phyloP scores from a whole-genome alignment of 75 land plant species.

The Ceratopteris richardii region DNA sequence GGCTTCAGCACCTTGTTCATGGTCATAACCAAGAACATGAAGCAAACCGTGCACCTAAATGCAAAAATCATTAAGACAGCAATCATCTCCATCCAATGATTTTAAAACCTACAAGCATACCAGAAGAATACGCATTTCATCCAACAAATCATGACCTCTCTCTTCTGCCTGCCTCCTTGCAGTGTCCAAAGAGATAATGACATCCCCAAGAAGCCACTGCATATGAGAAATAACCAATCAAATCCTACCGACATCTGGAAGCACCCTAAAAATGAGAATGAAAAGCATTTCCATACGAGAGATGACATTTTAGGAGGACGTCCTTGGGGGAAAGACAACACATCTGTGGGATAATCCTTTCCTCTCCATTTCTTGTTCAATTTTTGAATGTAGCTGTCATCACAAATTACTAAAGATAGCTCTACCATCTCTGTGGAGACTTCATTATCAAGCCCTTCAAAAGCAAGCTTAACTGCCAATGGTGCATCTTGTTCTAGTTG shows the following conservation, averaged over 20 bases:
- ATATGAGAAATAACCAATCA: slow-evolving; percentile 15
- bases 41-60: slow-evolving; percentile 83
- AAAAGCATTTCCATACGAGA: slow-evolving; percentile 36
- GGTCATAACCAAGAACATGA: slow-evolving; percentile 93
- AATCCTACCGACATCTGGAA: background rate
- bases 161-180: slow-evolving; percentile 90
- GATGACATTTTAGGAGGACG: slow-evolving; percentile 53
- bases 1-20: slow-evolving; percentile 74
- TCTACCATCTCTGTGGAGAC: slow-evolving; percentile 69
- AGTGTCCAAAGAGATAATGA: slow-evolving; percentile 91
- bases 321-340: slow-evolving; percentile 79
- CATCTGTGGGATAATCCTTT: slow-evolving; percentile 85
- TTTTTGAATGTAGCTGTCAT: slow-evolving; percentile 74
- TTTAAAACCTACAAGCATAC: slow-evolving; percentile 27
- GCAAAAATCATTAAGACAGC: background rate
- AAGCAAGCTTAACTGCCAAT: slow-evolving; percentile 75
- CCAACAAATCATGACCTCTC: slow-evolving; percentile 82
- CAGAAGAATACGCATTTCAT: slow-evolving; percentile 94
- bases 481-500: slow-evolving; percentile 80
- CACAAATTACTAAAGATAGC: slow-evolving; percentile 73
- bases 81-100: background rate
- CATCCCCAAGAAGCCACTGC: slow-evolving; percentile 89
- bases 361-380: slow-evolving; percentile 87
- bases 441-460: slow-evolving; percentile 54
- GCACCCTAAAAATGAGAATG: background rate